Conservation (phyloP, 352 stramenopile genomes). For the Phytophthora pisi region DNA sequence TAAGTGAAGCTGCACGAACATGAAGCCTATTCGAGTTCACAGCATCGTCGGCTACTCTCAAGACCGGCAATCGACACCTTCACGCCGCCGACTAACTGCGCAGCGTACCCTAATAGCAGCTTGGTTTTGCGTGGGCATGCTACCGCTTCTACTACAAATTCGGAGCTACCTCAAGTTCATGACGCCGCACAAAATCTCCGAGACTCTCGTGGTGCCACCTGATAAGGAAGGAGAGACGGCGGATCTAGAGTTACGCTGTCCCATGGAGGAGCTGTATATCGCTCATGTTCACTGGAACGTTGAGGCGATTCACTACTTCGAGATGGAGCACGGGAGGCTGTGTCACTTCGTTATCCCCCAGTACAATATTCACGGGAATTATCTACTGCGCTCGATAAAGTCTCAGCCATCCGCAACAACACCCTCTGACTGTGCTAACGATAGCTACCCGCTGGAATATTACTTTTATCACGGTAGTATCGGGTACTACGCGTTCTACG, state of each 20-base stretch:
- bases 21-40: too few species aligned
- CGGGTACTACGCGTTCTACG: constrained; percentile 21
- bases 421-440: constrained; percentile 1
- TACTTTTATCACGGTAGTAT: constrained; percentile 25
- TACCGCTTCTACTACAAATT: constrained; percentile 7
- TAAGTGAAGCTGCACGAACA: too few species aligned
- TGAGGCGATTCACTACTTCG: constrained; percentile 15
- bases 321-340: background rate
- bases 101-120: background rate
- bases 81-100: too few species aligned
- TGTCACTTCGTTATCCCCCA: constrained; percentile 8
- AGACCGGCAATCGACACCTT: too few species aligned
- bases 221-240: background rate
- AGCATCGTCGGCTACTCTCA: too few species aligned
- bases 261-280: constrained; percentile 12
- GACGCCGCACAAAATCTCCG: constrained; percentile 5
- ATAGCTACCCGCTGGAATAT: constrained; percentile 1
- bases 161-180: constrained; percentile 17
- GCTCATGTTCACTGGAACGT: constrained; percentile 16
- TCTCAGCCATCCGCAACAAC: background rate
- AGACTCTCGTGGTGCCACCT: constrained; percentile 3
- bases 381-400: background rate
- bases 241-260: constrained; percentile 1
- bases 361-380: constrained; percentile 20
- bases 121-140: constrained; percentile 9